Evolutionary conservation across 2,329 filamentous ascomycete species (phyloP).

Genomic region (Fusarium musae): DNA sequence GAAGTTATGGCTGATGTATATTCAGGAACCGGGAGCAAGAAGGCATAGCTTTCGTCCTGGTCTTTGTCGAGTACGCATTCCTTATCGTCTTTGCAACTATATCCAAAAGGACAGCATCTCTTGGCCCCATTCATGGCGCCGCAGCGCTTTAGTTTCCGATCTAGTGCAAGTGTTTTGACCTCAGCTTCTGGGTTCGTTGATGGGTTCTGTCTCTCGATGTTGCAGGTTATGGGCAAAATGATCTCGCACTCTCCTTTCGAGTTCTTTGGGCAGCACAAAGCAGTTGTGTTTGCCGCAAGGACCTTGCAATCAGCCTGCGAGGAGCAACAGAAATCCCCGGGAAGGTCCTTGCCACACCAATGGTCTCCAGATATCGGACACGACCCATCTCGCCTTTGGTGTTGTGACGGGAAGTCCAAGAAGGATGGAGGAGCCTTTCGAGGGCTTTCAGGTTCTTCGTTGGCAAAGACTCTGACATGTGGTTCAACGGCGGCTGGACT

Average conservation of each 20-base stretch:
- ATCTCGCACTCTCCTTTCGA: constrained; percentile 21
- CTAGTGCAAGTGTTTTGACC: constrained; percentile 37
- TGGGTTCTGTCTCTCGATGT: constrained; percentile 32
- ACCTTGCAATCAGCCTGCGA: constrained; percentile 33
- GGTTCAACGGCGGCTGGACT: constrained; percentile 30
- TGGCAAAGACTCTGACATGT: constrained; percentile 24
- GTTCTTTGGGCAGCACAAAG: constrained; percentile 40
- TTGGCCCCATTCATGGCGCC: constrained; percentile 26
- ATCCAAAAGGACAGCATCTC: constrained; percentile 43
- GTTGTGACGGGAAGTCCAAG: constrained; percentile 14
- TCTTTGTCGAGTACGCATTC: constrained; percentile 37
- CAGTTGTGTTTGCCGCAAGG: constrained; percentile 44
- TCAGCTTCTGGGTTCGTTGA: constrained; percentile 29
- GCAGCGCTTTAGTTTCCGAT: constrained; percentile 32
- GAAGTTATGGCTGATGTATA: constrained; percentile 14
- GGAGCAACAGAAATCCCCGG: constrained; percentile 40
- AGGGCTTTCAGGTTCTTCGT: constrained; percentile 21
- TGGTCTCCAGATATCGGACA: constrained; percentile 32
- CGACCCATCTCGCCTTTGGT: constrained; percentile 29
- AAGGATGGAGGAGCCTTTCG: neutral
- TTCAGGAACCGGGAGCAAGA: constrained; percentile 30
- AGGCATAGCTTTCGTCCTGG: constrained; percentile 36
- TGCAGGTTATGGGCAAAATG: constrained; percentile 41
- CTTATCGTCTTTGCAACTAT: constrained; percentile 33
- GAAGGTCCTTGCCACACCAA: constrained; percentile 34